Conservation (phyloP, 148 eudicot genomes). For the Linanthus parryae region DNA sequence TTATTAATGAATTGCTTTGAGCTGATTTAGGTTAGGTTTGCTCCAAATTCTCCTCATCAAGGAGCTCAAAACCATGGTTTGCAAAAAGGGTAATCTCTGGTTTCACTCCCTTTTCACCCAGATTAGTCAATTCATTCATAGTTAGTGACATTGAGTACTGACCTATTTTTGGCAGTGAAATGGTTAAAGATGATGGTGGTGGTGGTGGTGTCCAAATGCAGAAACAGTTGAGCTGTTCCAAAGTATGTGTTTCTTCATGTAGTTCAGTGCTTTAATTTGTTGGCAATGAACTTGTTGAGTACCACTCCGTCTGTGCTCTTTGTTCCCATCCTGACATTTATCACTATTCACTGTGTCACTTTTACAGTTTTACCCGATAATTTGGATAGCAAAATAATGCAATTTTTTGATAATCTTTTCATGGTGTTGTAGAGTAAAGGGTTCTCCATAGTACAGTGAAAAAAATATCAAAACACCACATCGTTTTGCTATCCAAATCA, state of each 20-base stretch:
- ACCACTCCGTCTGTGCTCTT: too few relatives aligned
- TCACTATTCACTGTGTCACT: too few relatives aligned
- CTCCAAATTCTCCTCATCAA: slow-evolving; percentile 60
- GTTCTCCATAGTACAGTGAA: too few relatives aligned
- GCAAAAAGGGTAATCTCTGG: slow-evolving; percentile 74
- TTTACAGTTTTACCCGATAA: too few relatives aligned
- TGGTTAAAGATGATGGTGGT: slow-evolving; percentile 33
- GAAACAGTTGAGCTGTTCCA: slow-evolving; percentile 51
- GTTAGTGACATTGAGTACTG: neutral
- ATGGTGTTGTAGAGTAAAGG: too few relatives aligned
- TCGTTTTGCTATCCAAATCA: too few relatives aligned
- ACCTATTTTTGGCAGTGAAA: slow-evolving; percentile 46
- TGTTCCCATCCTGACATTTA: too few relatives aligned
- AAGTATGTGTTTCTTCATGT: slow-evolving; percentile 34
- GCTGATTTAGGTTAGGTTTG: slow-evolving; percentile 50
- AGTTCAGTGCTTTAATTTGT: too few relatives aligned
- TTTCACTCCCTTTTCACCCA: neutral
- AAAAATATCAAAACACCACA: too few relatives aligned
- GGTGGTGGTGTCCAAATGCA: slow-evolving; percentile 42
- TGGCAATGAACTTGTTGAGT: too few relatives aligned
- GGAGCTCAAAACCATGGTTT: slow-evolving; percentile 30
- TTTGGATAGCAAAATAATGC: too few relatives aligned
- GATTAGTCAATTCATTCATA: neutral
- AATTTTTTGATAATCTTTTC: too few relatives aligned
- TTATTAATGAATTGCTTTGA: slow-evolving; percentile 12